Conservation (phyloP, 2,329 filamentous ascomycete genomes). For the Fusarium pseudocircinatum region DNA sequence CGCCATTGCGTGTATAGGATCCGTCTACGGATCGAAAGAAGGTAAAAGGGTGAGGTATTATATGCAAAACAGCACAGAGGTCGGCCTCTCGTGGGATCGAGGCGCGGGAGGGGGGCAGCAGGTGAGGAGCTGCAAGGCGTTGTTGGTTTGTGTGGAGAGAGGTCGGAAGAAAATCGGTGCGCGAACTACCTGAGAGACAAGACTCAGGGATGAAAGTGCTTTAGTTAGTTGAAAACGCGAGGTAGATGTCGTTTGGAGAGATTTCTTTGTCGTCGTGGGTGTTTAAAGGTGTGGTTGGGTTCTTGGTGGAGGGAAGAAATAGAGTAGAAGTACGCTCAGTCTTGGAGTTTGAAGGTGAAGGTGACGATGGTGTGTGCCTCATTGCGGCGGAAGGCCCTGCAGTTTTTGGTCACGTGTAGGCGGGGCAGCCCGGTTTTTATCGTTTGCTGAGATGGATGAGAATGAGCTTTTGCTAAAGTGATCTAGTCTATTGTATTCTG, state of each 20-base stretch:
- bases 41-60: slow-evolving; percentile 26
- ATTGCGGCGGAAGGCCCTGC: slow-evolving; percentile 35
- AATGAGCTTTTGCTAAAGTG: background rate
- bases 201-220: slow-evolving; percentile 14
- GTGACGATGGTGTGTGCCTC: slow-evolving; percentile 46
- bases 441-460: slow-evolving; percentile 1
- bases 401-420: slow-evolving; percentile 48
- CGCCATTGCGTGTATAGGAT: slow-evolving; percentile 52
- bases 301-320: slow-evolving; percentile 37
- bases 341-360: slow-evolving; percentile 41
- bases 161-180: slow-evolving; percentile 29
- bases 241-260: slow-evolving; percentile 27
- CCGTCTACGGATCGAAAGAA: slow-evolving; percentile 41
- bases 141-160: slow-evolving; percentile 24
- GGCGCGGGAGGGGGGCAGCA: slow-evolving; percentile 24
- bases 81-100: slow-evolving; percentile 24
- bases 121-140: slow-evolving; percentile 33
- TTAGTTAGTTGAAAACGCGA: slow-evolving; percentile 29
- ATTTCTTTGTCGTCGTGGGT: slow-evolving; percentile 25
- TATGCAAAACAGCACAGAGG: slow-evolving; percentile 38
- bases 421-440: slow-evolving; percentile 42
- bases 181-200: slow-evolving; percentile 31
- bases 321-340: slow-evolving; percentile 43
- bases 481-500: slow-evolving; percentile 1
- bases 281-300: slow-evolving; percentile 21